These are phyloP conservation scores for Pachysandra terminalis DNA, from an alignment of 164 flowering plant genomes.

Conservation along the genomic window DNA sequence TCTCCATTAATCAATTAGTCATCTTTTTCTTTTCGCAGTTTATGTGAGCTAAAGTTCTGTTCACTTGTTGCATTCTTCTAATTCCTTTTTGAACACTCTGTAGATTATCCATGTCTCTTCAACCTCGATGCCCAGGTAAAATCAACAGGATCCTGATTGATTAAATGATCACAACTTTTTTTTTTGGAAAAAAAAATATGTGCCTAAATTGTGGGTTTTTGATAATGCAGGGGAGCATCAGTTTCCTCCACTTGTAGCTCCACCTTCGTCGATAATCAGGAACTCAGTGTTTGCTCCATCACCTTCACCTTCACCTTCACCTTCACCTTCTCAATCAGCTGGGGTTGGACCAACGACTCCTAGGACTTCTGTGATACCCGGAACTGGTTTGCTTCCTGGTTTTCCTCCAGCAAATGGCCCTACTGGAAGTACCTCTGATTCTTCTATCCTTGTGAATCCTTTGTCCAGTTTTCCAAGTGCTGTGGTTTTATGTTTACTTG, in stretches of 20 bases:
- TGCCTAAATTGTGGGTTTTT: neutral
- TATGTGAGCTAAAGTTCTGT: neutral
- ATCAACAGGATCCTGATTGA: neutral
- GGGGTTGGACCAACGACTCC: conserved; percentile 44
- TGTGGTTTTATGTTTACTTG: conserved; percentile 24
- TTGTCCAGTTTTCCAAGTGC: conserved; percentile 20
- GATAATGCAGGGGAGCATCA: conserved; percentile 35
- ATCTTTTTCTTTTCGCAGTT: neutral
- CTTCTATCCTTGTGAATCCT: conserved; percentile 36
- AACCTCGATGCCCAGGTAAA: conserved; percentile 77
- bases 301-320: too few species aligned
- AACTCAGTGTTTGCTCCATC: neutral
- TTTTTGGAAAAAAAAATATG: too few species aligned
- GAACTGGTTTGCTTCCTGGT: conserved; percentile 38
- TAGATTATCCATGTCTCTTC: conserved; percentile 64
- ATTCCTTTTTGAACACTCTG: conserved; percentile 8
- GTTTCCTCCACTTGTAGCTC: neutral
- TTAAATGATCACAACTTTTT: neutral
- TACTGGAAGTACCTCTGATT: conserved; percentile 44
- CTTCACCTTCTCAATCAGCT: conserved; percentile 13
- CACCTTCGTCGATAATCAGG: neutral
- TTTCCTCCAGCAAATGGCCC: conserved; percentile 65
- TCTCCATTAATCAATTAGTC: neutral
- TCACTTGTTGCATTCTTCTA: conserved; percentile 2
- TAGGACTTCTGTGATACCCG: conserved; percentile 37